These are phyloP conservation scores for Pseudogymnoascus sp. DNA, from an alignment of 2,329 filamentous ascomycete genomes.

Conservation along the genomic window DNA sequence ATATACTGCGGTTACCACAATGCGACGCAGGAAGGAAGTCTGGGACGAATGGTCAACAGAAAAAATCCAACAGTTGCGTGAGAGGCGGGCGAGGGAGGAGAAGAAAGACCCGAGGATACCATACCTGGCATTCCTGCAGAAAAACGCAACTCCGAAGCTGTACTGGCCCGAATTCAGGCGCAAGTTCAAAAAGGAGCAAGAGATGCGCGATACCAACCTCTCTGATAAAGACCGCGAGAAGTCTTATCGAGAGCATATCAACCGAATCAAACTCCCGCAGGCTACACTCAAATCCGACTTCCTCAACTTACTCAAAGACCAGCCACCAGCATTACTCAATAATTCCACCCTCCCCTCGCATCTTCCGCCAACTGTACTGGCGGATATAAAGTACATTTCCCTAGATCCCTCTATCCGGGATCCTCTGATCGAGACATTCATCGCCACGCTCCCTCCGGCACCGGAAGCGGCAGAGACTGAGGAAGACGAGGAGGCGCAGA, in stretches of 20 bases:
- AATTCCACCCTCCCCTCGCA: conserved; percentile 47
- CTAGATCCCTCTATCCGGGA: conserved; percentile 56
- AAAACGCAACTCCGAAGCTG: conserved; percentile 78
- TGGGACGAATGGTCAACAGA: conserved; percentile 80
- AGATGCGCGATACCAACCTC: conserved; percentile 69
- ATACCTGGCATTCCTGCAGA: conserved; percentile 74
- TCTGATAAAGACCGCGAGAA: conserved; percentile 74
- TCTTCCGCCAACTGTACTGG: conserved; percentile 55
- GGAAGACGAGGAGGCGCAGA: conserved; percentile 46
- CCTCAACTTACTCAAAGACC: conserved; percentile 53
- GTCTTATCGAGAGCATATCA: conserved; percentile 68
- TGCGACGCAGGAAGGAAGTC: conserved; percentile 70
- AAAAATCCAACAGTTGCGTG: conserved; percentile 64
- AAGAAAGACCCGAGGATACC: conserved; percentile 77
- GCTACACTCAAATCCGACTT: conserved; percentile 64
- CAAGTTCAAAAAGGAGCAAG: conserved; percentile 74
- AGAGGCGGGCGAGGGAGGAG: conserved; percentile 65
- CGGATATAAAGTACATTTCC: conserved; percentile 64
- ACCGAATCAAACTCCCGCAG: conserved; percentile 57
- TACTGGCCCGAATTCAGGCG: conserved; percentile 97
- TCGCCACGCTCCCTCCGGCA: conserved; percentile 55
- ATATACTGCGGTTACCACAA: conserved; percentile 77
- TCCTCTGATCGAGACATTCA: conserved; percentile 57
- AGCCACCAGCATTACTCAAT: conserved; percentile 54
- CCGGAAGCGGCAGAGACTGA: conserved; percentile 40